These are phyloP conservation scores for Sophora flavescens DNA, from an alignment of 306 rosid genomes.

Conservation along the genomic window DNA sequence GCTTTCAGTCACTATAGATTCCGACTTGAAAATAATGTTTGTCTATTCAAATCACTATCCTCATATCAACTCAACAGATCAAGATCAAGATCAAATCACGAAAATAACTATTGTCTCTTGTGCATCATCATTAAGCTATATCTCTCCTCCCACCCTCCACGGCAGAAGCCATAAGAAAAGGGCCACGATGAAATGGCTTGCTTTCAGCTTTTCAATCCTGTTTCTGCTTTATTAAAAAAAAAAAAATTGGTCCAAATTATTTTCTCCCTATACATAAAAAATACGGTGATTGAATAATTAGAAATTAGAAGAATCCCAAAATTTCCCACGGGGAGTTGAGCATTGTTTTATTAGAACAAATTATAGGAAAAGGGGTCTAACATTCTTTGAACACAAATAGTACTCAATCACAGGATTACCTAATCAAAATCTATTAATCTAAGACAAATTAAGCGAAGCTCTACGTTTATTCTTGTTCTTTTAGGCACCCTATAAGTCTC, in stretches of 20 bases:
- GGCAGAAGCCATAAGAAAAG: background rate
- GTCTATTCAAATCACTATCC: conserved; percentile 45
- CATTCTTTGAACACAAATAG: background rate
- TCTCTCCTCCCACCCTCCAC: background rate
- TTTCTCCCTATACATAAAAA: background rate
- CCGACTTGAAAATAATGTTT: conserved; percentile 33
- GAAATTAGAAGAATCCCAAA: no score
- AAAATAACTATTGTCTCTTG: conserved; percentile 12
- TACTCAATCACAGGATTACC: background rate
- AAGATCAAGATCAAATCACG: conserved; percentile 37
- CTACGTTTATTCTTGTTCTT: no score
- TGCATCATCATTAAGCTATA: conserved; percentile 35
- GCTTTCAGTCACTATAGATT: conserved; percentile 35
- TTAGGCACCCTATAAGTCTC: background rate
- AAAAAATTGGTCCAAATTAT: background rate
- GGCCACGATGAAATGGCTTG: no score
- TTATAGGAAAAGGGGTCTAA: background rate
- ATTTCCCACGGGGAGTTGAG: no score
- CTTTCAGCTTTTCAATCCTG: no score
- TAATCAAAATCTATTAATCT: background rate
- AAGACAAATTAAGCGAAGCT: no score
- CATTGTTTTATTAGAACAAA: no score
- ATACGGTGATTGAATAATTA: no score
- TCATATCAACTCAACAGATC: conserved; percentile 35
- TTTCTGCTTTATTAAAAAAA: no score